These are phyloP conservation scores for Clitoria ternatea DNA, from an alignment of 306 rosid genomes.

Conservation along the genomic window DNA sequence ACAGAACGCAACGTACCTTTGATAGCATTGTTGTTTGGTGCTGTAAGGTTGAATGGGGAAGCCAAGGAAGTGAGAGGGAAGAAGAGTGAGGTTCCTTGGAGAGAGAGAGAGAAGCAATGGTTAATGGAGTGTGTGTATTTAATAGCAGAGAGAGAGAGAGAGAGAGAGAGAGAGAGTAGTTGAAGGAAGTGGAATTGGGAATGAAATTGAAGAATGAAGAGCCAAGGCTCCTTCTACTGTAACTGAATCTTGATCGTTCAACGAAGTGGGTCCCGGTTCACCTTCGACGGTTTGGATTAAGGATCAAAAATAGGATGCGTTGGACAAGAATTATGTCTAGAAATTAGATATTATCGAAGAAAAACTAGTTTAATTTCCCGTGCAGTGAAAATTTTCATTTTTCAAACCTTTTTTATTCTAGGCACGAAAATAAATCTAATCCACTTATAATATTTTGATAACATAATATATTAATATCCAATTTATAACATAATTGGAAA, in stretches of 20 bases:
- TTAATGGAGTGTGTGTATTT: slow-evolving; percentile 5
- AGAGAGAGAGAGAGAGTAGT: not conserved
- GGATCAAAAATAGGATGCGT: not conserved
- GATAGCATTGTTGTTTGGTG: slow-evolving; percentile 10
- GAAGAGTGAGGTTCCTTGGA: not conserved
- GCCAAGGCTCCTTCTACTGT: slow-evolving; percentile 7
- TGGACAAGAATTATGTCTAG: no score
- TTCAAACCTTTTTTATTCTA: no score
- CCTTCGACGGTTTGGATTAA: slow-evolving; percentile 11
- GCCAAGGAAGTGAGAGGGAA: not conserved
- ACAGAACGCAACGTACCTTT: not conserved
- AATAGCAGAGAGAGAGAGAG: slow-evolving; percentile 6
- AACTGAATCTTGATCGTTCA: slow-evolving; percentile 12
- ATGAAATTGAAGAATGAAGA: not conserved
- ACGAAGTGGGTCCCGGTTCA: not conserved
- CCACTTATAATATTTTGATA: no score
- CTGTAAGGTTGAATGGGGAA: not conserved
- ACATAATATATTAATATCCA: no score
- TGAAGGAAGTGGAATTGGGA: not conserved
- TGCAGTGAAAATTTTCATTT: no score
- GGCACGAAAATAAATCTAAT: no score
- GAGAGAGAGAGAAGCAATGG: not conserved
- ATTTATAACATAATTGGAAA: no score
- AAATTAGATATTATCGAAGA: no score
- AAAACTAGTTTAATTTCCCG: no score